Evolutionary conservation across 1,284 basidiomycete genomes (phyloP).

Genomic region (Baeospora myosura): DNA sequence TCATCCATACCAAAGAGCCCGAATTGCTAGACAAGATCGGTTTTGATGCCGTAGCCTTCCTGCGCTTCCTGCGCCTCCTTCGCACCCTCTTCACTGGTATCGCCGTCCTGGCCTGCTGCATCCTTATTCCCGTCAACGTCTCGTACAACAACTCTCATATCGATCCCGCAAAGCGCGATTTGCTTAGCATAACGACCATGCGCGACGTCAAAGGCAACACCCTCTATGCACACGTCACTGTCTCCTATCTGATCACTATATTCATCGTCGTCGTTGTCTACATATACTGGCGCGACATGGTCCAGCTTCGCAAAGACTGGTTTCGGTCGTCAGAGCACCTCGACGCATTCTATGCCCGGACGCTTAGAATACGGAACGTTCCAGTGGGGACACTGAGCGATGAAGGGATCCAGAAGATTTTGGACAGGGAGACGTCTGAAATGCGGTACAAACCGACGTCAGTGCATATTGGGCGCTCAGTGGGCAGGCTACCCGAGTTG

Average conservation of each 20-base stretch:
- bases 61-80: constrained; percentile 64
- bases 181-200: constrained; percentile 62
- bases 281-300: constrained; percentile 58
- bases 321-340: constrained; percentile 63
- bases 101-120: constrained; percentile 39
- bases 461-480: constrained; percentile 63
- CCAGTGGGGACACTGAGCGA: constrained; percentile 61
- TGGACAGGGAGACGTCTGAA: constrained; percentile 53
- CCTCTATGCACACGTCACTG: constrained; percentile 61
- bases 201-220: constrained; percentile 49
- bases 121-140: constrained; percentile 52
- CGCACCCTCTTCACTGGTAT: constrained; percentile 47
- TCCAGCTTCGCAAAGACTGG: constrained; percentile 50
- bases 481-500: constrained; percentile 60
- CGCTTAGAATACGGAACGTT: constrained; percentile 58
- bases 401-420: constrained; percentile 60
- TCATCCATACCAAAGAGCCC: constrained; percentile 54
- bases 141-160: constrained; percentile 35
- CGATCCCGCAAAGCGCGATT: constrained; percentile 21
- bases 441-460: constrained; percentile 72
- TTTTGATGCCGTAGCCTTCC: constrained; percentile 64
- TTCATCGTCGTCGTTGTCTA: constrained; percentile 54
- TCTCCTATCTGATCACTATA: constrained; percentile 53
- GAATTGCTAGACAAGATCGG: constrained; percentile 62
- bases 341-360: constrained; percentile 59